Percentiles rank a stretch among this genome's conserved stretches.
Evolutionary conservation across 495 filamentous ascomycete genomes (phyloP).

Genomic region (Neurospora sp.): DNA sequence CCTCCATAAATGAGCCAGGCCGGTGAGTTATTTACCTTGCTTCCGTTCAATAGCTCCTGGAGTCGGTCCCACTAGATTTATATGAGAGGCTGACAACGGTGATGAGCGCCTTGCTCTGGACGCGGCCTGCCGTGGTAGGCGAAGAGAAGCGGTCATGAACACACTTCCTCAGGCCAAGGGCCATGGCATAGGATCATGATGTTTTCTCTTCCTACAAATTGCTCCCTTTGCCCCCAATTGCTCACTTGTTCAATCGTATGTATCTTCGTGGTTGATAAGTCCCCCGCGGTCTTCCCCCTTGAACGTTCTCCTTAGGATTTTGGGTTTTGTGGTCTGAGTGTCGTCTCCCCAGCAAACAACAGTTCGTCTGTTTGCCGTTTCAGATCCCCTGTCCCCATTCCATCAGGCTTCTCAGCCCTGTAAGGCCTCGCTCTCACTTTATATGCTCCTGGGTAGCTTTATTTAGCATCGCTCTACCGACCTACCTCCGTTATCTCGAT

Average conservation of each 20-base stretch:
- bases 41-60: background rate
- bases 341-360: background rate
- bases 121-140: background rate
- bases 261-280: background rate
- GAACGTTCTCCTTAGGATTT: background rate
- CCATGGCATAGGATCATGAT: too few relatives aligned
- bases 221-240: background rate
- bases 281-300: background rate
- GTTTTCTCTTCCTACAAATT: background rate
- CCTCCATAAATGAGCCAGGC: background rate
- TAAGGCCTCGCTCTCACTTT: background rate
- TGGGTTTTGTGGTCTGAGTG: too few relatives aligned
- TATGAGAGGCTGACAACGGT: background rate
- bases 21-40: background rate
- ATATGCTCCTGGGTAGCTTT: background rate
- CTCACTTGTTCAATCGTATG: background rate
- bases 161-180: background rate
- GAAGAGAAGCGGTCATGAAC: background rate
- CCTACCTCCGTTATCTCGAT: background rate
- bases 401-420: background rate
- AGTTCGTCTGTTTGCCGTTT: background rate
- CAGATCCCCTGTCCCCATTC: background rate
- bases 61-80: background rate
- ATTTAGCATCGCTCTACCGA: background rate
- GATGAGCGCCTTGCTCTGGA: background rate